Evolutionary conservation across 106 monocot genomes (phyloP).

Genomic region (Acorus calamus): DNA sequence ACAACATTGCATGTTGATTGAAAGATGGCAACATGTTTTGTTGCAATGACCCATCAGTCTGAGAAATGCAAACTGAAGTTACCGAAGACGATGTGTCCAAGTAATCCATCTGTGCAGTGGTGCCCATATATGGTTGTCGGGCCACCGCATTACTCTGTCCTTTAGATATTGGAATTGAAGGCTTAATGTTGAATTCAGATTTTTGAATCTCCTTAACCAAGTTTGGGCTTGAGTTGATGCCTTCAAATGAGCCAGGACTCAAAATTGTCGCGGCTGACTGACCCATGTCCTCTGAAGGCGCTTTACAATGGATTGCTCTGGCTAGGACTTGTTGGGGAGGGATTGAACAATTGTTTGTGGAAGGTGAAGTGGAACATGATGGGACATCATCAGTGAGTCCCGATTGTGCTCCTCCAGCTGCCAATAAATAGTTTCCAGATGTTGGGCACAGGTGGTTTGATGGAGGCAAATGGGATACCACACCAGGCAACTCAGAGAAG

Average conservation of each 20-base stretch:
- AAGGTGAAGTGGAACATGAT: conserved; percentile 65
- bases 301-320: conserved; percentile 18
- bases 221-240: conserved; percentile 9
- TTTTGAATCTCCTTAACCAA: conserved; percentile 39
- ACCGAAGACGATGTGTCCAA: conserved; percentile 80
- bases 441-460: conserved; percentile 4
- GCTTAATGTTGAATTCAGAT: conserved; percentile 37
- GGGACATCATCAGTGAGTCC: conserved; percentile 55
- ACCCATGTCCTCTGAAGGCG: conserved; percentile 23
- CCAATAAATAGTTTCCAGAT: conserved; percentile 23
- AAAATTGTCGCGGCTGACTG: conserved; percentile 26
- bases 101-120: conserved; percentile 55
- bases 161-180: conserved; percentile 27
- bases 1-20: conserved; percentile 37
- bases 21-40: conserved; percentile 43
- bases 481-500: conserved; percentile 25
- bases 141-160: conserved; percentile 26
- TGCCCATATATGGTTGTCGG: conserved; percentile 29
- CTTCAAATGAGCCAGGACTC: conserved; percentile 31
- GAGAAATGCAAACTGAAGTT: conserved; percentile 62
- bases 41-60: conserved; percentile 48
- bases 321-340: conserved; percentile 32
- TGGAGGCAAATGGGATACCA: conserved; percentile 12
- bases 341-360: conserved; percentile 39
- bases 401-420: conserved; percentile 28